Evolutionary conservation across 2,329 filamentous ascomycete species (phyloP).

Genomic region (Xylaria sp.): DNA sequence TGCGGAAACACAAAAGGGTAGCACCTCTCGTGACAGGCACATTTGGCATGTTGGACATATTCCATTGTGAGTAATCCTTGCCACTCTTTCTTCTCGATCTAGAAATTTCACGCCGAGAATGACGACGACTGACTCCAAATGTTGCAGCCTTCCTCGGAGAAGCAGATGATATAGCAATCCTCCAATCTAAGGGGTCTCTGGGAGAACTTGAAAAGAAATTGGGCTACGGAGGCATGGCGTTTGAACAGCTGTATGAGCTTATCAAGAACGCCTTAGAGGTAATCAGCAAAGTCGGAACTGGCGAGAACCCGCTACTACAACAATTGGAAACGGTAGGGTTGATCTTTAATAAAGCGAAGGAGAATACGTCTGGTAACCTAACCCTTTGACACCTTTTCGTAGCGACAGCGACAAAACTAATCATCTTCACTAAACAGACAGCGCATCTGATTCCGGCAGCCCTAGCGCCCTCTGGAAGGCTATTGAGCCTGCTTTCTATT

Average conservation of each 20-base stretch:
- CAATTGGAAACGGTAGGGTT: constrained; percentile 37
- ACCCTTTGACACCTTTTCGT: neutral
- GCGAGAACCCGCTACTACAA: constrained; percentile 31
- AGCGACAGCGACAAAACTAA: neutral
- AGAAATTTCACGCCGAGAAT: neutral
- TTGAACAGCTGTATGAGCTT: constrained; percentile 40
- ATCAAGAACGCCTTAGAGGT: constrained; percentile 36
- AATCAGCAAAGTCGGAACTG: constrained; percentile 31
- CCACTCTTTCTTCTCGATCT: neutral
- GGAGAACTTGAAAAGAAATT: constrained; percentile 39
- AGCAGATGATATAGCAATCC: constrained; percentile 41
- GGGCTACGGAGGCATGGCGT: constrained; percentile 37
- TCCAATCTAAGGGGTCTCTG: constrained; percentile 39
- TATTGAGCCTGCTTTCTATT: constrained; percentile 41
- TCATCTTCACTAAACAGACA: neutral
- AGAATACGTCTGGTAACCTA: constrained; percentile 4
- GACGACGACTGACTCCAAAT: neutral
- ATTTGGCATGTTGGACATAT: constrained; percentile 50
- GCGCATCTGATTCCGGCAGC: constrained; percentile 35
- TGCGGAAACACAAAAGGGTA: constrained; percentile 46
- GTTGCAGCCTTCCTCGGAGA: constrained; percentile 34
- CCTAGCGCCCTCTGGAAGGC: constrained; percentile 39
- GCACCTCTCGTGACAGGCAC: constrained; percentile 60
- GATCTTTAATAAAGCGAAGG: constrained; percentile 38
- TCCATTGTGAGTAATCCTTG: constrained; percentile 28